phyloP scores from a whole-genome alignment of 1,284 basidiomycete species.

The Sporisorium iseilematis-ciliati region DNA sequence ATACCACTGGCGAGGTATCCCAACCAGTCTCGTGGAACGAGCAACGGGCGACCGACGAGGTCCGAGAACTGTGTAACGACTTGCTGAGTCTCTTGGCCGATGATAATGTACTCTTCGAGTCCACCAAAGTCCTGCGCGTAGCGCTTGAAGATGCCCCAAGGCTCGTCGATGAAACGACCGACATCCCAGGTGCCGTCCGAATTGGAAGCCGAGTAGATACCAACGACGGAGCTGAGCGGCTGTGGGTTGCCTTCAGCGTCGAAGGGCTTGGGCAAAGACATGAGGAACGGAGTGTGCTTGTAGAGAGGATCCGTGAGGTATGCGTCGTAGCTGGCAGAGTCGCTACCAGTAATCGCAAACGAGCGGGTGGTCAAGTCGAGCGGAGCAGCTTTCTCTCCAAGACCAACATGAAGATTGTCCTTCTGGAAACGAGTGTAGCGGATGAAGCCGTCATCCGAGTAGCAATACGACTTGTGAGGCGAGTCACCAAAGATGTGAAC shows the following conservation, averaged over 20 bases:
- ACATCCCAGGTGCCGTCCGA: constrained; percentile 71
- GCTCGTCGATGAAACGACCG: constrained; percentile 70
- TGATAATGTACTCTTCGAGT: constrained; percentile 71
- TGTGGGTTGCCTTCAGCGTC: constrained; percentile 43
- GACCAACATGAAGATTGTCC: constrained; percentile 68
- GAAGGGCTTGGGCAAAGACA: constrained; percentile 65
- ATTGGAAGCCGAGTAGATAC: constrained; percentile 71
- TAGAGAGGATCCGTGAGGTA: constrained; percentile 71
- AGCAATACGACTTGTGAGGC: constrained; percentile 69
- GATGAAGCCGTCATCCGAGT: constrained; percentile 70
- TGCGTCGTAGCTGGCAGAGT: constrained; percentile 71
- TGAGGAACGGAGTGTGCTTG: constrained; percentile 72
- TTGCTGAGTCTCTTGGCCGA: constrained; percentile 68
- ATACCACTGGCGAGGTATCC: constrained; percentile 71
- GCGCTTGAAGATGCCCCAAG: constrained; percentile 71
- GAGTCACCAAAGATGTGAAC: constrained; percentile 68
- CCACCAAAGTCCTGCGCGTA: constrained; percentile 71
- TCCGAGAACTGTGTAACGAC: constrained; percentile 67
- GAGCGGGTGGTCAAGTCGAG: constrained; percentile 69
- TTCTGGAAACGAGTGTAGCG: constrained; percentile 52
- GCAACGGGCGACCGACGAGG: constrained; percentile 69
- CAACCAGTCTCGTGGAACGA: constrained; percentile 71
- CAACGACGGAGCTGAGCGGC: constrained; percentile 66
- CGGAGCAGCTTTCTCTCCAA: constrained; percentile 72
- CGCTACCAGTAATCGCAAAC: constrained; percentile 69